Evolutionary conservation across 208 protist genomes (phyloP), one percentile per base, ranked within the genome.

Genomic region (Novymonas esmeraldas): DNA sequence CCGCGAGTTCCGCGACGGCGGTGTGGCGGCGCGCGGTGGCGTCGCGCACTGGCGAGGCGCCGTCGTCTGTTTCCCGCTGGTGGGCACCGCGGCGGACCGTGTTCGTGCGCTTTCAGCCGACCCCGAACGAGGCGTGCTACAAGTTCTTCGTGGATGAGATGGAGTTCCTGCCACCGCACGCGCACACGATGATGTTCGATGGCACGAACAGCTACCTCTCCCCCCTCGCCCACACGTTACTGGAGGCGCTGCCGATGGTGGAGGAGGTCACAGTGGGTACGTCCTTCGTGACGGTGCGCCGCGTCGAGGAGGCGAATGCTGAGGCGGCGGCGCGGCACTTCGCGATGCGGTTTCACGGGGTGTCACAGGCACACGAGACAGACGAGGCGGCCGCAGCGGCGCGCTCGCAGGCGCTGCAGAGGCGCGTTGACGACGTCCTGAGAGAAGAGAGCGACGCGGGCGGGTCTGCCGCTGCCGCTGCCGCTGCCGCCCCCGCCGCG

Each of bases 201-300:
- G 75, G 84, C 45, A 69, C 73, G 14, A 96, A 93, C 73, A 83
- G 76, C 45, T 84, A 91, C 60, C 84, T 93, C 52, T 93, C 85
- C 2, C 82, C 91, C 2, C 70, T 96, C n/a, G 91, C 91, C 13
- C 78, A 84, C 38, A 57, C 77, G 1, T 54, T 96, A 48, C 73
- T 96, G 24, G 55, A 75, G 18, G 72, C 77, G 18, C 68, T 96
- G 44, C 91, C 91, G 10, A 94, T 94, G 88, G 85, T 96, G 46
- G 85, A 96, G 80, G 91, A 94, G 71, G 91, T 96, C 16, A 94
- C 91, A 0, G 76, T 96, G 29, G 89, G 88, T 6, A 20, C 26
- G 9, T 55, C 64, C 39, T 96, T 96, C 64, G 77, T 96, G 46
- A 96, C 91, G 22, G 89, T 96, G 54, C 74, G 80, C 26, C 84